Conservation (phyloP, 2,329 filamentous ascomycete species). For the Sporothrix curviconia region DNA sequence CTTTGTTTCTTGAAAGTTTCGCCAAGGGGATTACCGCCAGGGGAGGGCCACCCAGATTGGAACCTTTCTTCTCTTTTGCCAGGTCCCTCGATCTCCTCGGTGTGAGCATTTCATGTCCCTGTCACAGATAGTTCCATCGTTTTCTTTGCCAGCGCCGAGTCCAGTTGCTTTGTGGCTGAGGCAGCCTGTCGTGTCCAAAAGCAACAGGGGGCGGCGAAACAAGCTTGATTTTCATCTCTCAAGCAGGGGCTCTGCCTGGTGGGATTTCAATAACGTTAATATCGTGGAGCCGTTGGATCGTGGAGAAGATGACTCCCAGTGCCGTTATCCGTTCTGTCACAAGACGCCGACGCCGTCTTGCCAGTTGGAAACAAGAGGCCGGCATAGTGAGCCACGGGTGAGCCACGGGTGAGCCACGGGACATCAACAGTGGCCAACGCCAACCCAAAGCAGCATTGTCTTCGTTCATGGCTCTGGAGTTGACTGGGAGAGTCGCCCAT, state of each 20-base stretch:
- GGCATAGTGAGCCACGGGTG: no score
- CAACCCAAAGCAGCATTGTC: not conserved
- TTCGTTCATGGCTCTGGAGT: not conserved
- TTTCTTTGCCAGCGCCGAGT: not conserved
- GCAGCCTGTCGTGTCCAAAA: not conserved
- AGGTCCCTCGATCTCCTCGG: not conserved
- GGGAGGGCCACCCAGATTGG: not conserved
- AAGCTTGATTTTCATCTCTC: not conserved
- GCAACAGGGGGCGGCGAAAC: not conserved
- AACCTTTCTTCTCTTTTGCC: not conserved
- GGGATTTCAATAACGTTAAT: not conserved
- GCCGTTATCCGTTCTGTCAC: not conserved
- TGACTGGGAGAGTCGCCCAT: not conserved
- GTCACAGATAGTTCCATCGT: not conserved
- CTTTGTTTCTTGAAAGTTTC: conserved; percentile 17
- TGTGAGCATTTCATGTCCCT: not conserved
- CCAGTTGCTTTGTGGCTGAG: not conserved
- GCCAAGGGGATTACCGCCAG: conserved; percentile 16
- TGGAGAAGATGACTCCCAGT: not conserved
- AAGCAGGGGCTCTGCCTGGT: not conserved
- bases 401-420: no score
- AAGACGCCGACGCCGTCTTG: no score
- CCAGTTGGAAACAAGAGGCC: no score
- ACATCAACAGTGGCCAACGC: not conserved
- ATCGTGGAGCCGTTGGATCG: not conserved